phyloP scores from a whole-genome alignment of 345 rosid species.

The Bruguiera gymnorhiza region DNA sequence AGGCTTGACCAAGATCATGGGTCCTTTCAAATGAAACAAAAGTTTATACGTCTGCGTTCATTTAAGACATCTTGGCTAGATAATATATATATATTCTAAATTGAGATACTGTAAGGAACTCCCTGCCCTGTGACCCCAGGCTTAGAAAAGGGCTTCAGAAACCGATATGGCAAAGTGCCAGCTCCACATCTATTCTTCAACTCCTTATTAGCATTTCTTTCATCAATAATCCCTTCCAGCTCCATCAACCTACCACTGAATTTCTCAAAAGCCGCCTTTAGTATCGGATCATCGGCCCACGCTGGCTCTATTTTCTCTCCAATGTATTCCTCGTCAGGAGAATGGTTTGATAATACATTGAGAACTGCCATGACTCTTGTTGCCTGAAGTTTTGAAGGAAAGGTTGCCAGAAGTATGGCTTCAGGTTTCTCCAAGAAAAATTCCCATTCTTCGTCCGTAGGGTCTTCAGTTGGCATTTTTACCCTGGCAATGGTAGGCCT shows the following conservation, averaged over 20 bases:
- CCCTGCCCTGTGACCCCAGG: slow-evolving; percentile 29
- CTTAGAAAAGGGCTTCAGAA: slow-evolving; percentile 28
- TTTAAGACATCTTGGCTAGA: too few species aligned
- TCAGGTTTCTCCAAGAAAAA: slow-evolving; percentile 38
- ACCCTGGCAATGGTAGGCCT: slow-evolving; percentile 43
- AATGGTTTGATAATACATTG: slow-evolving; percentile 20
- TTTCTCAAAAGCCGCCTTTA: slow-evolving; percentile 30
- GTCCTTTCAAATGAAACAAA: too few species aligned
- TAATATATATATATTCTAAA: neutral
- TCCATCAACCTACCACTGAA: slow-evolving; percentile 20
- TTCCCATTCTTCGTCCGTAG: slow-evolving; percentile 29
- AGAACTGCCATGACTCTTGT: slow-evolving; percentile 25
- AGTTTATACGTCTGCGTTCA: too few species aligned
- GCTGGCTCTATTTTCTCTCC: slow-evolving; percentile 22
- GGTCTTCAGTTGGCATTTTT: slow-evolving; percentile 47
- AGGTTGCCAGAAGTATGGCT: slow-evolving; percentile 23
- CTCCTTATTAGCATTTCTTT: slow-evolving; percentile 14
- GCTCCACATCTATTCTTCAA: slow-evolving; percentile 29
- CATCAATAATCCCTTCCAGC: slow-evolving; percentile 24
- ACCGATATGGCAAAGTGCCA: slow-evolving; percentile 20
- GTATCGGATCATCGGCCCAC: slow-evolving; percentile 22
- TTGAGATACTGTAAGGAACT: slow-evolving; percentile 28
- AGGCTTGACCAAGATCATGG: too few species aligned
- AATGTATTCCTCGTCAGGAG: slow-evolving; percentile 31
- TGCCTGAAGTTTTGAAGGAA: slow-evolving; percentile 52